Evolutionary conservation across 2,329 filamentous ascomycete genomes (phyloP).

Genomic region (Achaetomium macrosporum): DNA sequence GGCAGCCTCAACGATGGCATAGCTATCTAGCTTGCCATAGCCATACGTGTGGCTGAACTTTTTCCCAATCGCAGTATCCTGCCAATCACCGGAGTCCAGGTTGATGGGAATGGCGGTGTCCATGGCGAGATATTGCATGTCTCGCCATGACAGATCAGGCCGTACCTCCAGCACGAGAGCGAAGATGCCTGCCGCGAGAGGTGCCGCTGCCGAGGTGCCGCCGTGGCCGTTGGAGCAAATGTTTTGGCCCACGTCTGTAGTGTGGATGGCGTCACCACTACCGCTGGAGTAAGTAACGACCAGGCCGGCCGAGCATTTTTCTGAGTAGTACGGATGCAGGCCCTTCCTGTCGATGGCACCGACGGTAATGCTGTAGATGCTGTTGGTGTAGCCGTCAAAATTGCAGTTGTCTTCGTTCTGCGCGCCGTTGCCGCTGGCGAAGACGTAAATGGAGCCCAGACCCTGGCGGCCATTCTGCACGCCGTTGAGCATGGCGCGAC

Average conservation of each 20-base stretch:
- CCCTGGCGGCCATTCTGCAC: slow-evolving; percentile 81
- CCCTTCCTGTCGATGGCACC: slow-evolving; percentile 86
- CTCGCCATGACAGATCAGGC: slow-evolving; percentile 86
- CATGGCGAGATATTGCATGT: slow-evolving; percentile 86
- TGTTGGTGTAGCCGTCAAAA: slow-evolving; percentile 98
- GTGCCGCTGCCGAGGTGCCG: slow-evolving; percentile 91
- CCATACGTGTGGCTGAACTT: slow-evolving; percentile 92
- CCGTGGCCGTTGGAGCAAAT: slow-evolving; percentile 78
- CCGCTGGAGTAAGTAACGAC: slow-evolving; percentile 97
- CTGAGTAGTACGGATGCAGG: slow-evolving; percentile 90
- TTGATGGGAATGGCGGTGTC: slow-evolving; percentile 79
- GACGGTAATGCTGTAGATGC: slow-evolving; percentile 97
- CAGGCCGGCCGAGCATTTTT: slow-evolving; percentile 89
- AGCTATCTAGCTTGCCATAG: slow-evolving; percentile 92
- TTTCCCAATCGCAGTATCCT: slow-evolving; percentile 71
- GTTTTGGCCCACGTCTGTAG: slow-evolving; percentile 84
- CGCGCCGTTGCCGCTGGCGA: slow-evolving; percentile 93
- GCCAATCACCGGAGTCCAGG: slow-evolving; percentile 67
- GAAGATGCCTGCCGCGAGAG: slow-evolving; percentile 85
- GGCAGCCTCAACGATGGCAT: slow-evolving; percentile 74
- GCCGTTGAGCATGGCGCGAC: slow-evolving; percentile 84
- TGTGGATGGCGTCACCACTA: slow-evolving; percentile 83
- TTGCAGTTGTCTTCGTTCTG: slow-evolving; percentile 90
- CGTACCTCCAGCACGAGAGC: slow-evolving; percentile 80
- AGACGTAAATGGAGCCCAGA: slow-evolving; percentile 88